Evolutionary conservation across 2,329 filamentous ascomycete species (phyloP).

Genomic region (Ophiostoma pallidulum): DNA sequence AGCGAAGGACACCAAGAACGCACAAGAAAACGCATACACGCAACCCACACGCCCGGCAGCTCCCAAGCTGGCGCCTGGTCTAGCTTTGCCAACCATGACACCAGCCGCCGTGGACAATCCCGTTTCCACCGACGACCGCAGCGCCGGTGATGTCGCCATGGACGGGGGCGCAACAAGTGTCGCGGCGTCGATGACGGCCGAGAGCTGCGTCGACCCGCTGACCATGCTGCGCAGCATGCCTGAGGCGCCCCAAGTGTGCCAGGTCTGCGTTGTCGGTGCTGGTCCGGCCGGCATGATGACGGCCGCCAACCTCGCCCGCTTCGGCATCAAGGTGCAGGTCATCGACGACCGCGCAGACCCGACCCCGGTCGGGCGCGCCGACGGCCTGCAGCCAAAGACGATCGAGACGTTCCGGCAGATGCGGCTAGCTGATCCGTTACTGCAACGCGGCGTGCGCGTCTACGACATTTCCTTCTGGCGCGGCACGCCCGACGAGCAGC

Average conservation of each 20-base stretch:
- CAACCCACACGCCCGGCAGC: neutral
- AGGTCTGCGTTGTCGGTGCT: slow-evolving; percentile 42
- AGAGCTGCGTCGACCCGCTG: slow-evolving; percentile 34
- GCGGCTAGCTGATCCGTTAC: slow-evolving; percentile 57
- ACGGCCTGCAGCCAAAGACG: slow-evolving; percentile 68
- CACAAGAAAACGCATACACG: too few relatives aligned
- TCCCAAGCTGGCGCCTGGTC: slow-evolving; percentile 5
- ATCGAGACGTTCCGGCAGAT: slow-evolving; percentile 70
- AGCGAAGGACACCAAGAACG: too few relatives aligned
- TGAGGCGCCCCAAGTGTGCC: slow-evolving; percentile 18
- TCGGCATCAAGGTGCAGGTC: slow-evolving; percentile 34
- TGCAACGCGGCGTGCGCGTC: slow-evolving; percentile 58
- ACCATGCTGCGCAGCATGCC: slow-evolving; percentile 36
- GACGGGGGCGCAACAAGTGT: slow-evolving; percentile 23
- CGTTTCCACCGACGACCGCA: neutral
- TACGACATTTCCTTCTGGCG: slow-evolving; percentile 71
- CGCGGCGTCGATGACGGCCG: slow-evolving; percentile 22
- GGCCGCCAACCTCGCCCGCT: slow-evolving; percentile 38
- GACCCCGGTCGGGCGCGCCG: slow-evolving; percentile 45
- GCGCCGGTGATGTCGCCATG: slow-evolving; percentile 21
- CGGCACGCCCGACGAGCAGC: slow-evolving; percentile 45
- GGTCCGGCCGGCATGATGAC: slow-evolving; percentile 47
- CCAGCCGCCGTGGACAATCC: slow-evolving; percentile 26
- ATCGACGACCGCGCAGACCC: slow-evolving; percentile 13
- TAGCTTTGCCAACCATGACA: slow-evolving; percentile 22